Evolutionary conservation across 805 yeast genomes (phyloP).

Genomic region (Kuraishia cidri): DNA sequence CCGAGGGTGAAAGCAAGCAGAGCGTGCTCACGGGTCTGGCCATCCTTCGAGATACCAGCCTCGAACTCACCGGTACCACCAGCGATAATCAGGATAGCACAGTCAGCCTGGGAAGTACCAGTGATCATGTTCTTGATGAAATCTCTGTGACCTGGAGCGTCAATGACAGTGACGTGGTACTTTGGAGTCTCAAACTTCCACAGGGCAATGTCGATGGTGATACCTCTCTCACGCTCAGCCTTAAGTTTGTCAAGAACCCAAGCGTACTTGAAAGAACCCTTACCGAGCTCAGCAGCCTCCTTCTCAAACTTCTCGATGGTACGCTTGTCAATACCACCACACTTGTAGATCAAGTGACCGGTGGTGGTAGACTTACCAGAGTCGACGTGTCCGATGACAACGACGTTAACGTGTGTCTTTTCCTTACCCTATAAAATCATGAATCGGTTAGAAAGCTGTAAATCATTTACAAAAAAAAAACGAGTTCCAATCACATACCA

Average conservation of each 20-base stretch:
- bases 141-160: constrained; percentile 96
- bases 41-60: constrained; percentile 92
- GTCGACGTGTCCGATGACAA: constrained; percentile 99
- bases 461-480: too few species aligned
- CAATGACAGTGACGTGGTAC: constrained; percentile 84
- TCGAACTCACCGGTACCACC: constrained; percentile 93
- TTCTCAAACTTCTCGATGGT: constrained; percentile 97
- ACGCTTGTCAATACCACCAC: constrained; percentile 99
- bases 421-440: constrained; percentile 79
- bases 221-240: constrained; percentile 97
- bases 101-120: constrained; percentile 91
- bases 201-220: constrained; percentile 89
- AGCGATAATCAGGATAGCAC: constrained; percentile 86
- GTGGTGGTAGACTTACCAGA: constrained; percentile 98
- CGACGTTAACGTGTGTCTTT: constrained; percentile 98
- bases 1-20: constrained; percentile 84
- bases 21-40: constrained; percentile 95
- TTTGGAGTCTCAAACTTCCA: constrained; percentile 92
- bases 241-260: constrained; percentile 94
- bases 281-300: constrained; percentile 96
- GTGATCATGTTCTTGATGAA: constrained; percentile 95
- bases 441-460: too few species aligned
- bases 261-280: constrained; percentile 97
- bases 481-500: too few species aligned
- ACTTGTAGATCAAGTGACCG: constrained; percentile 98